Percentiles rank a stretch among this genome's conserved stretches.
Conservation (phyloP, 2,329 filamentous ascomycete genomes). For the Pseudogymnoascus sp. region DNA sequence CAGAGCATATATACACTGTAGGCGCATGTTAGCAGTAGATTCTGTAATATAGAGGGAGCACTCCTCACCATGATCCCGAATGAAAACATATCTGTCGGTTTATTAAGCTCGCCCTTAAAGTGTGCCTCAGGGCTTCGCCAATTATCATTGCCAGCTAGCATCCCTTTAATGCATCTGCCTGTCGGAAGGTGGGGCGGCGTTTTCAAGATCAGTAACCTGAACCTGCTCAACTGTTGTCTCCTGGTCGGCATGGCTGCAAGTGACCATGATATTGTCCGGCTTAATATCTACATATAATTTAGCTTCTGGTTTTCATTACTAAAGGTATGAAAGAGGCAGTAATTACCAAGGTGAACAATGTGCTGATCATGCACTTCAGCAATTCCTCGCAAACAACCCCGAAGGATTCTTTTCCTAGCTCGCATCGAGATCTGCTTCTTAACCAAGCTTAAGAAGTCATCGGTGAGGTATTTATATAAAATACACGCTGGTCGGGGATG, state of each 20-base stretch:
- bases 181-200: constrained; percentile 30
- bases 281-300: constrained; percentile 10
- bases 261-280: constrained; percentile 12
- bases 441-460: constrained; percentile 11
- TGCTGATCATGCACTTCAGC: constrained; percentile 9
- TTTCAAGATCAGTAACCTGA: constrained; percentile 15
- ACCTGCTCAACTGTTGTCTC: constrained; percentile 9
- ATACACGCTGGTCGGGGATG: constrained; percentile 3
- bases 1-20: constrained; percentile 12
- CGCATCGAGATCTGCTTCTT: constrained; percentile 10
- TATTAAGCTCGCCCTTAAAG: constrained; percentile 12
- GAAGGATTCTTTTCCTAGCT: constrained; percentile 11
- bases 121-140: constrained; percentile 12
- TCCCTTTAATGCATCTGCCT: constrained; percentile 18
- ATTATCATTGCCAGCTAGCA: constrained; percentile 12
- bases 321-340: not conserved
- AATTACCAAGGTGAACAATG: constrained; percentile 10
- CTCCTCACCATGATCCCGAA: constrained; percentile 11
- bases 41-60: not conserved
- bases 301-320: not conserved
- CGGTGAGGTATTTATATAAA: constrained; percentile 12
- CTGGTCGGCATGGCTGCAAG: not conserved
- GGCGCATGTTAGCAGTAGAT: not conserved
- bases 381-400: constrained; percentile 9
- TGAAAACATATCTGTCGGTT: constrained; percentile 12